These are phyloP conservation scores for Ilex aquifolium DNA, from an alignment of 257 asterid species.

Conservation along the genomic window DNA sequence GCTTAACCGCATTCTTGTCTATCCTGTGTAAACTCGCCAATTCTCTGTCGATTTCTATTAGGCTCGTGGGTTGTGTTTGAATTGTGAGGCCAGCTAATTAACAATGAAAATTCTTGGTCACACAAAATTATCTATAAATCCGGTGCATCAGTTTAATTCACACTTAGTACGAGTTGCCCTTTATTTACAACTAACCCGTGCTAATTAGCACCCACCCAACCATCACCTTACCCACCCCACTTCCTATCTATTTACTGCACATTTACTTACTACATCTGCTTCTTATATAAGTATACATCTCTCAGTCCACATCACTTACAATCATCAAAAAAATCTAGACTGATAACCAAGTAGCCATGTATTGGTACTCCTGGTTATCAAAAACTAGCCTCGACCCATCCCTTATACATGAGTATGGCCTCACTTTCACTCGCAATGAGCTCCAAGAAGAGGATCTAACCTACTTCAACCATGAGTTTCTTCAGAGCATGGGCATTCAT, in stretches of 20 bases:
- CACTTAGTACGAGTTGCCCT: too few species aligned
- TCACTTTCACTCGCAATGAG: constrained; percentile 46
- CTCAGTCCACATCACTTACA: not conserved
- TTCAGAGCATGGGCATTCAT: constrained; percentile 60
- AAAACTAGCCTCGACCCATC: constrained; percentile 50
- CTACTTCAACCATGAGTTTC: constrained; percentile 75
- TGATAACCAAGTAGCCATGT: constrained; percentile 35
- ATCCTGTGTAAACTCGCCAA: too few species aligned
- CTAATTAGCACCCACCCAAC: not conserved
- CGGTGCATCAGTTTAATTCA: too few species aligned
- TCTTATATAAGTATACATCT: not conserved
- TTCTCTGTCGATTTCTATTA: too few species aligned
- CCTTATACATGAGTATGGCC: constrained; percentile 42
- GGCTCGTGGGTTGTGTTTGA: too few species aligned
- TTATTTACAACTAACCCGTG: too few species aligned
- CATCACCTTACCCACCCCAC: constrained; percentile 46
- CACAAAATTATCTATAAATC: too few species aligned
- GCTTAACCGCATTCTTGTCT: too few species aligned
- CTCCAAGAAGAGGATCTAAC: constrained; percentile 54
- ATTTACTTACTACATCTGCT: not conserved
- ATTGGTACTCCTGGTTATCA: constrained; percentile 77
- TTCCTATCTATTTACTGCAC: constrained; percentile 12
- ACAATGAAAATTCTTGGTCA: too few species aligned
- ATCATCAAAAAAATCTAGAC: not conserved
- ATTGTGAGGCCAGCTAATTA: too few species aligned